Base-by-base conservation (phyloP, 495 filamentous ascomycete genomes). In the Terfezia claveryi region DNA sequence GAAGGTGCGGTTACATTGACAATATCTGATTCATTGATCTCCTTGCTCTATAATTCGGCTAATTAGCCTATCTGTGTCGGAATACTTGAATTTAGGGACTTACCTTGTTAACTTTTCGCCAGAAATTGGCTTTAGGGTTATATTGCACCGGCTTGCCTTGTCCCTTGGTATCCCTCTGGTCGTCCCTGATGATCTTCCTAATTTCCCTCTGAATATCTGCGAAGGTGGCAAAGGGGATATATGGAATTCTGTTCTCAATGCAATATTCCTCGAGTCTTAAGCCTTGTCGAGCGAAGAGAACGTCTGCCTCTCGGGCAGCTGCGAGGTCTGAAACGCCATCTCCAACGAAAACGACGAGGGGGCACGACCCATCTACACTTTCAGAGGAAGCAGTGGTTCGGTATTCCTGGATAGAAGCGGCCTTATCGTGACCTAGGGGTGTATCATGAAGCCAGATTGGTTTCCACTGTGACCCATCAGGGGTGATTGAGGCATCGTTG, bases 301-400 rank as follows among this genome's bases (percentile, higher is more conserved):
- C 80, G 63, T 86, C 83, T 10, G 82, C 82, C 58, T 87, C 75
- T 37, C 78, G 72, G 0, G 82, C 80, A 14, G 82, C 82, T 0
- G 82, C 74, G 8, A 86, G 75, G 60, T 85, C 82, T 8, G 80
- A 83, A 14, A 87, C 80, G 2, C 83, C 83, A 65, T 86, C 83
- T 52, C 83, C 82, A 58, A 85, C 83, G 65, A 86, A 87, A 44
- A 86, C 69, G 56, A 86, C 79, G 1, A 81, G 71, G 8, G 82
- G 83, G 49, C 82, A 75, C 12, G 79, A 76, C 52, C 74, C 77
- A 37, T 82, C 75, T 1, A 73, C 72, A 53, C 72, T 74, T 51
- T 70, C 66, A 8, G 74, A 64, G 38, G 73, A 69, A 0, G 79
- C 80, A 38, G 70, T 65, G 10, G 60, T 63, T 7, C 79, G 73